Evolutionary conservation across 371 early-diverging fungal genomes (phyloP), one percentile per base, ranked within the genome.

Genomic region (Capillidium heterosporum): DNA sequence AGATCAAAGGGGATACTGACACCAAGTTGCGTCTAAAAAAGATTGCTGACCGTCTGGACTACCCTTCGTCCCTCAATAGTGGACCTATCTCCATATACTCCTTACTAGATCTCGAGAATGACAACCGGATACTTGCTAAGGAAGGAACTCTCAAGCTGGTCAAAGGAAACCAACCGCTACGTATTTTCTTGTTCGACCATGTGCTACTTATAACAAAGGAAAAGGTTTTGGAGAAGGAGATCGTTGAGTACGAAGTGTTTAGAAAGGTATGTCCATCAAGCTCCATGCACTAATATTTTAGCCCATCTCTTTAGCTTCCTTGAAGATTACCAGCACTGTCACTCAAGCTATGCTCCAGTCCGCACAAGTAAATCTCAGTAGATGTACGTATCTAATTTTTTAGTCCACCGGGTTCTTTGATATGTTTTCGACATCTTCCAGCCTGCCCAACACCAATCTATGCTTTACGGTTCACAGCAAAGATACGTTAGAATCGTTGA

Each of bases 101-200:
- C 21, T 82, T 40, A 59, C 93, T 59, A 69, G 74, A 40, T 68
- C 93, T 46, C 67, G 72, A 8, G 78, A 80, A 28, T 74, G 74
- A 28, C 72, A 74, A 40, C 17, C 75, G 92, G 27, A 71, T 75
- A 51, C 57, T 89, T 13, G 69, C 89, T 39, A 77, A 84, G 58
- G 87, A 89, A 53, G 91, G 93, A 24, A 72, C 75, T 21, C 69
- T 91, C 63, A 82, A 70, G 80, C 32, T 80, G 80, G 56, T 69
- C 80, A 10, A 64, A 77, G 44, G 61, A 79, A 1, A 44, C 70
- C 71, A 17, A 67, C 77, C 0, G 27, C 59, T 91, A 15, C 71
- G 72, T 41, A 79, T 91, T 23, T 86, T 85, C 61, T 64, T 93
- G 31, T 77, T 95, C 44, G 95, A 95, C 61, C 89, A 92, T 65